Conservation (phyloP, 1,284 basidiomycete species). For the Pseudozyma pruni region DNA sequence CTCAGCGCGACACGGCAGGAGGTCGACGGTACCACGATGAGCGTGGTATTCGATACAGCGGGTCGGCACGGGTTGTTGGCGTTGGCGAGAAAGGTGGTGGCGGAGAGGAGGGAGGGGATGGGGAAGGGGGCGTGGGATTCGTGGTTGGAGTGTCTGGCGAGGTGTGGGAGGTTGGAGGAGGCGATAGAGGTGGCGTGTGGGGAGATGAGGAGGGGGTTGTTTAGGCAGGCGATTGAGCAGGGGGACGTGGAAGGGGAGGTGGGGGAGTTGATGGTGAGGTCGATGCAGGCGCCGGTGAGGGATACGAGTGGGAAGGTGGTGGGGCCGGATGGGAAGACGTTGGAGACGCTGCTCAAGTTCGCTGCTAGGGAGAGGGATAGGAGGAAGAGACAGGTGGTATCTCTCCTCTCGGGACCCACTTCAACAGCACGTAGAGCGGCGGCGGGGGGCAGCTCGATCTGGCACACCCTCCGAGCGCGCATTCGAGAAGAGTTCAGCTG, state of each 20-base stretch:
- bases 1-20: constrained; percentile 70
- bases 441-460: constrained; percentile 16
- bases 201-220: constrained; percentile 72
- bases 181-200: constrained; percentile 76
- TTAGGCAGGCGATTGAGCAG: constrained; percentile 12
- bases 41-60: constrained; percentile 85
- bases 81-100: constrained; percentile 42
- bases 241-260: background rate
- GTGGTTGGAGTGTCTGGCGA: constrained; percentile 87
- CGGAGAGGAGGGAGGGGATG: constrained; percentile 71
- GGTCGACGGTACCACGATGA: constrained; percentile 77
- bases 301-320: constrained; percentile 26
- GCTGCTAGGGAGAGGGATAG: constrained; percentile 41
- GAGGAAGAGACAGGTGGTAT: constrained; percentile 6
- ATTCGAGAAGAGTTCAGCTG: constrained; percentile 41
- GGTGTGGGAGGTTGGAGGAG: constrained; percentile 76
- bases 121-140: constrained; percentile 76
- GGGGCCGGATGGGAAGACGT: constrained; percentile 61
- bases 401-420: background rate
- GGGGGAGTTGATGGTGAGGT: constrained; percentile 6
- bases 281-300: constrained; percentile 17
- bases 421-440: background rate
- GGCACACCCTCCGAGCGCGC: constrained; percentile 24
- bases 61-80: constrained; percentile 72
- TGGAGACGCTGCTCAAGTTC: constrained; percentile 69